Percentiles rank a stretch among this genome's conserved stretches.
Conservation (phyloP, 257 asterid species). For the Verbena officinalis region DNA sequence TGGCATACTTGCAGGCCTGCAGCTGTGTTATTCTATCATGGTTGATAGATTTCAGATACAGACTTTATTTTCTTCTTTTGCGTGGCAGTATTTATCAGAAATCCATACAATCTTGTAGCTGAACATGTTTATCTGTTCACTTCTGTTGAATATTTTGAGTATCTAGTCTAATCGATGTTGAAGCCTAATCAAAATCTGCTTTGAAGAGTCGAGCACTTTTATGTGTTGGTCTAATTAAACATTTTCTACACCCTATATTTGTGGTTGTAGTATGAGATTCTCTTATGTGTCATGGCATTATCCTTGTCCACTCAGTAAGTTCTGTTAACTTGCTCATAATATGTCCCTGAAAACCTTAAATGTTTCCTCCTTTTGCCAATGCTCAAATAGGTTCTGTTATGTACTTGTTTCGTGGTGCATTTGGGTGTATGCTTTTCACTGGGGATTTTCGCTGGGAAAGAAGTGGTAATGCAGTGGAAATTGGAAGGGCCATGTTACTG, state of each 20-base stretch:
- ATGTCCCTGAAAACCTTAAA: not conserved
- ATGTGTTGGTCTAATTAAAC: not conserved
- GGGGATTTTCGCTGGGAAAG: slow-evolving; percentile 95
- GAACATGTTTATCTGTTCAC: not conserved
- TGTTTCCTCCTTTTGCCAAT: not conserved
- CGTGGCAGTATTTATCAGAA: not conserved
- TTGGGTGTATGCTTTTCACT: slow-evolving; percentile 75
- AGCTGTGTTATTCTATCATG: not conserved
- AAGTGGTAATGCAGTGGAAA: slow-evolving; percentile 36
- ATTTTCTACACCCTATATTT: not conserved
- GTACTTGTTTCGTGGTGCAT: slow-evolving; percentile 89
- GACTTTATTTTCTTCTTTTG: not conserved
- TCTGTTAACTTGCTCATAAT: slow-evolving; percentile 10
- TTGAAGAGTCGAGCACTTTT: not conserved
- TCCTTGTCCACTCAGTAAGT: not conserved
- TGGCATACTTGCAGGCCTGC: not conserved
- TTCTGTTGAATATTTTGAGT: not conserved
- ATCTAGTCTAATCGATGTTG: not conserved
- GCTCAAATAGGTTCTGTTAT: slow-evolving; percentile 68
- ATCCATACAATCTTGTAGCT: not conserved
- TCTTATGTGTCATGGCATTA: not conserved
- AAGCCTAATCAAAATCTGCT: not conserved
- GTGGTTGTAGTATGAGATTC: slow-evolving; percentile 1
- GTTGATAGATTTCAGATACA: not conserved
- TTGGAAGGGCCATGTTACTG: slow-evolving; percentile 61